phyloP scores from a whole-genome alignment of 148 eudicot species.

The Diospyros lotus region DNA sequence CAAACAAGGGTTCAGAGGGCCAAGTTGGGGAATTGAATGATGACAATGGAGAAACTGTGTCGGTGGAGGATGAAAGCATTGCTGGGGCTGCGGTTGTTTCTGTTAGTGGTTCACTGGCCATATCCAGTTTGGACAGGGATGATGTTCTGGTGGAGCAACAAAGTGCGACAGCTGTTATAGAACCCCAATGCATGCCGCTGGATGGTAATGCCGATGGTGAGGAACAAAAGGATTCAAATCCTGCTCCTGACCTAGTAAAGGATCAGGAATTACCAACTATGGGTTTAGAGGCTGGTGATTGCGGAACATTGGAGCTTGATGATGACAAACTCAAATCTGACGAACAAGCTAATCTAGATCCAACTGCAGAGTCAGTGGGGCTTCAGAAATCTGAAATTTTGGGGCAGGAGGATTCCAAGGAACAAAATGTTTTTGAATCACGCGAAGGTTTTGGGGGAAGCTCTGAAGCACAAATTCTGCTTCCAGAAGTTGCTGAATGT shows the following conservation, averaged over 20 bases:
- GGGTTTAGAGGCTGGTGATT: constrained; percentile 6
- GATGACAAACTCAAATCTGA: constrained; percentile 15
- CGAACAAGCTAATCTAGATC: constrained; percentile 10
- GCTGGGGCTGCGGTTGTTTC: background rate
- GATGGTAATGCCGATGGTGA: constrained; percentile 23
- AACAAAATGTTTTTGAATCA: constrained; percentile 13
- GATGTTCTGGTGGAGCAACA: constrained; percentile 1
- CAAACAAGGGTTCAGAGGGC: constrained; percentile 2
- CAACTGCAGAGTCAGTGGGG: constrained; percentile 10
- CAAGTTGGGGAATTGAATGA: constrained; percentile 1
- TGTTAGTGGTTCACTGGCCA: background rate
- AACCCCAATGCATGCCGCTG: background rate
- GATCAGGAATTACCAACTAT: background rate
- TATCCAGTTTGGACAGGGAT: background rate
- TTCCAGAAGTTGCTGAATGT: constrained; percentile 3
- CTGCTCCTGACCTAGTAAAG: constrained; percentile 8
- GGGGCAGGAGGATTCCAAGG: constrained; percentile 14
- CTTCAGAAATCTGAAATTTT: constrained; percentile 10
- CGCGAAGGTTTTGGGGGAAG: constrained; percentile 2
- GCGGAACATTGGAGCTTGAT: constrained; percentile 4
- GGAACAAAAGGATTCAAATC: constrained; percentile 14
- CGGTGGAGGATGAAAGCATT: background rate
- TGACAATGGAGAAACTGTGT: constrained; percentile 4
- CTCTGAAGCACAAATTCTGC: background rate
- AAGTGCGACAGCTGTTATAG: background rate